Evolutionary conservation across 495 filamentous ascomycete genomes (phyloP).

Genomic region (Baudoinia panamericana): DNA sequence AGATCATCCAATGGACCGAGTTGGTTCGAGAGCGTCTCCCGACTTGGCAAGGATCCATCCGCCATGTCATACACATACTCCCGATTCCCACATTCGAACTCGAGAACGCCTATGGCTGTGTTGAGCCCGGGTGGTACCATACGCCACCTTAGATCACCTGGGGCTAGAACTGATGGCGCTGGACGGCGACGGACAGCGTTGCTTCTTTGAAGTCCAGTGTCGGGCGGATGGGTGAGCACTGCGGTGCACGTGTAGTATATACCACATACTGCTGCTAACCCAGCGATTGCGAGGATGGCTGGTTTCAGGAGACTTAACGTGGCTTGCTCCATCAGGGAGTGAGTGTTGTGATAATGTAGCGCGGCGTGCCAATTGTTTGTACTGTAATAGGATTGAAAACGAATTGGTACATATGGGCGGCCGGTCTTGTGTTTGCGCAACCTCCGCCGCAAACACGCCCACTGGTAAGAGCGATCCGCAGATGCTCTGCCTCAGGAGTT

Average conservation of each 20-base stretch:
- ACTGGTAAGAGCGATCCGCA: no score
- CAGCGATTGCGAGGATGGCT: constrained; percentile 19
- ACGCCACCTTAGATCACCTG: neutral
- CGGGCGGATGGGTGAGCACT: neutral
- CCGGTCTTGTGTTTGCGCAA: no score
- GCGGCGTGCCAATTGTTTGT: no score
- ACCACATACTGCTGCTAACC: constrained; percentile 19
- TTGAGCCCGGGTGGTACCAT: neutral
- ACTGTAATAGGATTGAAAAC: no score
- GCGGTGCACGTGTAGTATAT: constrained; percentile 21
- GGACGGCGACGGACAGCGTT: constrained; percentile 41
- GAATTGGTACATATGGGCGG: no score
- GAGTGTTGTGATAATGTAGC: no score
- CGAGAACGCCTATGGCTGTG: neutral
- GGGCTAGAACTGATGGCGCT: neutral
- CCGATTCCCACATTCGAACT: neutral
- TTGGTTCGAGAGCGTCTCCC: neutral
- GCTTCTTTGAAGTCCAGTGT: constrained; percentile 37
- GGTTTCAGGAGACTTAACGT: no score
- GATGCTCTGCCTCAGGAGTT: no score
- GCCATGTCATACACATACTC: neutral
- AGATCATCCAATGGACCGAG: neutral
- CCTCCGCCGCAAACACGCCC: no score
- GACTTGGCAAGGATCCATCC: neutral
- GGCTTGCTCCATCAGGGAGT: no score